Conservation (phyloP, 139 green algal genomes). For the Coccomyxa sp. region DNA sequence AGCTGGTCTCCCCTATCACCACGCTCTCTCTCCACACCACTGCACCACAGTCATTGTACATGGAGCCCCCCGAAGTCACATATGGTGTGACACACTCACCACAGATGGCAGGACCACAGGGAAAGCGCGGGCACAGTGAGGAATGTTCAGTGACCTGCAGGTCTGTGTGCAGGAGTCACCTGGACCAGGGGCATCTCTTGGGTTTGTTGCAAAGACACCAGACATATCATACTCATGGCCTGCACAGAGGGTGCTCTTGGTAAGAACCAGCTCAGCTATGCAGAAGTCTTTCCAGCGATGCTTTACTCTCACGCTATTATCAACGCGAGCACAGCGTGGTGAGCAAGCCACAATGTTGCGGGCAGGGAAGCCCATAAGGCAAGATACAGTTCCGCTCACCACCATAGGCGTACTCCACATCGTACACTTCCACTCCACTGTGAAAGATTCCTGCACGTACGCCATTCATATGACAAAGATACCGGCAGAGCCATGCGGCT, state of each 20-base stretch:
- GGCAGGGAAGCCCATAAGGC: background rate
- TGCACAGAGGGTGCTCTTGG: background rate
- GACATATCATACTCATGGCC: constrained; percentile 73
- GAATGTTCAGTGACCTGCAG: no score
- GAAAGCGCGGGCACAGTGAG: no score
- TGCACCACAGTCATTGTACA: constrained; percentile 8
- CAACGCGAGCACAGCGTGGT: background rate
- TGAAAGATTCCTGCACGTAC: constrained; percentile 78
- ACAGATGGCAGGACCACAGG: background rate
- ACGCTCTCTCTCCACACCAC: constrained; percentile 65
- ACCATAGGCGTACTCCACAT: constrained; percentile 86
- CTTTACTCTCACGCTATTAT: no score
- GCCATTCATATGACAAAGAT: no score
- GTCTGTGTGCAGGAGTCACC: no score
- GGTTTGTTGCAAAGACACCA: constrained; percentile 86
- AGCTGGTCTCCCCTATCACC: constrained; percentile 58
- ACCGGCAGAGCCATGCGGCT: no score
- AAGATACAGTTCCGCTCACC: no score
- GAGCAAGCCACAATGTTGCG: constrained; percentile 16
- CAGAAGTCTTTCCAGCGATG: no score
- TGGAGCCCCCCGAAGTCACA: background rate
- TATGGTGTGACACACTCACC: background rate
- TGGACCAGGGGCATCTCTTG: constrained; percentile 72
- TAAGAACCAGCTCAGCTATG: no score
- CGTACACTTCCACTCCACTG: constrained; percentile 83